Evolutionary conservation across 2,329 filamentous ascomycete genomes (phyloP), one percentile per base, ranked within the genome.

Genomic region (Didymella keratinophila): DNA sequence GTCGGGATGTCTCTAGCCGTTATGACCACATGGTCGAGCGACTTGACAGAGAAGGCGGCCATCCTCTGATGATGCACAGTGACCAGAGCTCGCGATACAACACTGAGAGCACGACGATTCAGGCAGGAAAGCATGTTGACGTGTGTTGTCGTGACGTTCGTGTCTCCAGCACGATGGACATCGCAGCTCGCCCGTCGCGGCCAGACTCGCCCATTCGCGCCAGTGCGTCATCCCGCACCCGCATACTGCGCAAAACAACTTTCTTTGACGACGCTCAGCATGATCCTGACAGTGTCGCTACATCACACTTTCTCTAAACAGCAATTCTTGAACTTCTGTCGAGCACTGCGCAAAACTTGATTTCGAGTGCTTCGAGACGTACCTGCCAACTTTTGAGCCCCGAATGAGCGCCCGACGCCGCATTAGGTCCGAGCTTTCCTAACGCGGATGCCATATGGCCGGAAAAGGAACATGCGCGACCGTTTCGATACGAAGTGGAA

Each of bases 21-120:
- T n/a, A 61, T 41, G 12, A 61, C 55, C 16, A 61, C 53, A 28
- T 60, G 58, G 16, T 60, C 58, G 16, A 60, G 72, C 52, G 58
- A 11, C 20, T 56, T 56, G 6, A 56, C 54, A 9, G 39, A 56
- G 52, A 49, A 56, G 2, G 45, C 12, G 14, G 52, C 52, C 52
- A 49, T 56, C 28, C 16, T 44, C 18, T 32, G 28, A 11, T 12
- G 28, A 23, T 36, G 37, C n/a, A 44, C 16, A 37, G 5, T 18
- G 30, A 27, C 42, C 16, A 27, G n/a, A 8, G n/a, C 27, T 39
- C 14, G 46, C 30, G 27, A 42, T 9, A 34, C 4, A 14, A 9
- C 12, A 18, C 25, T n/a, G 4, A 50, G 14, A 16, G n/a, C 6
- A 5, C 30, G 9, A 18, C 32, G 36, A 46, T 20, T 43, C 11